Percentiles rank a stretch among this genome's conserved stretches.
Conservation (phyloP, 1,284 basidiomycete species). For the Schizopora paradoxa region DNA sequence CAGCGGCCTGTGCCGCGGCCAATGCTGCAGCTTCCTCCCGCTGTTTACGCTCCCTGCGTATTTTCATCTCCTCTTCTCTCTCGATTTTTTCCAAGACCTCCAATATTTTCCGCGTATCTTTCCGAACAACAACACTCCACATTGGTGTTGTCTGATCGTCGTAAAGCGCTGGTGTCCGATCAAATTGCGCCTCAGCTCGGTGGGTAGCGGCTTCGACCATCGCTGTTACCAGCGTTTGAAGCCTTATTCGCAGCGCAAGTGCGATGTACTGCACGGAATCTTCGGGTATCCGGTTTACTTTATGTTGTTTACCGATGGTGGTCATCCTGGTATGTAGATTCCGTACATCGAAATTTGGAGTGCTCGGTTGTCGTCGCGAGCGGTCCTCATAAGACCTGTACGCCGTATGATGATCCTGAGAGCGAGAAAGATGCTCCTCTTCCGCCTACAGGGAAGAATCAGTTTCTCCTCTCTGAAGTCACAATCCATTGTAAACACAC, state of each 20-base stretch:
- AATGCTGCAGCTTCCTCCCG: conserved; percentile 62
- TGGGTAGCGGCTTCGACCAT: conserved; percentile 73
- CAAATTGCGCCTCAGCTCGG: conserved; percentile 64
- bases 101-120: conserved; percentile 72
- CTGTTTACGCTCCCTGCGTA: conserved; percentile 70
- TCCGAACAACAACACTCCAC: conserved; percentile 72
- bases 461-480: background rate
- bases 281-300: conserved; percentile 59
- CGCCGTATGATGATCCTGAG: conserved; percentile 52
- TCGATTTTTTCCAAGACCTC: conserved; percentile 69
- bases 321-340: conserved; percentile 61
- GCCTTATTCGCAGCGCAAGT: conserved; percentile 67
- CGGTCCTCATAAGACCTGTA: conserved; percentile 67
- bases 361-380: conserved; percentile 61
- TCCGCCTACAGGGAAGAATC: conserved; percentile 50
- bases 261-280: conserved; percentile 74
- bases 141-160: conserved; percentile 57
- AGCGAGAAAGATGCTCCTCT: conserved; percentile 68
- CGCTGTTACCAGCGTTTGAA: conserved; percentile 63
- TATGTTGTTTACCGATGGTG: conserved; percentile 54
- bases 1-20: conserved; percentile 55
- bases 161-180: conserved; percentile 59
- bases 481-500: conserved; percentile 34
- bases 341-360: conserved; percentile 58
- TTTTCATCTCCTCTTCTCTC: conserved; percentile 71